These are phyloP conservation scores for Amanita exitialis DNA, from an alignment of 768 basidiomycete genomes.

Conservation along the genomic window DNA sequence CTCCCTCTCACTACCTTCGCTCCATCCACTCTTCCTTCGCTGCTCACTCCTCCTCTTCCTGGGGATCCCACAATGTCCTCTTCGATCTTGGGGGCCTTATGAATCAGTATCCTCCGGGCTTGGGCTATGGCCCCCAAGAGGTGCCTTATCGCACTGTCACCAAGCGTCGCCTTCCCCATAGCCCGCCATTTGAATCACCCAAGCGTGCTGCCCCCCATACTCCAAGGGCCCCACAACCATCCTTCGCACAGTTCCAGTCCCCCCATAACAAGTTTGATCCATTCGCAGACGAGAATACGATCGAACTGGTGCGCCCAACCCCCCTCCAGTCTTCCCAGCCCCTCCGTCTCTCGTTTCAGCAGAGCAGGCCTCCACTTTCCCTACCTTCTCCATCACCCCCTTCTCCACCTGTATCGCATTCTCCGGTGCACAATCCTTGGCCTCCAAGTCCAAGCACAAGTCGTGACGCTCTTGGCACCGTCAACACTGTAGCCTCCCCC, in stretches of 20 bases:
- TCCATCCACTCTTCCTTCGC: conserved; percentile 31
- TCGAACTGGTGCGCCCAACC: background rate
- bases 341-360: background rate
- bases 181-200: conserved; percentile 11
- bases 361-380: background rate
- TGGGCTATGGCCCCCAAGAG: conserved; percentile 8
- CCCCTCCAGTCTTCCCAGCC: background rate
- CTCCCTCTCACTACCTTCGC: conserved; percentile 28
- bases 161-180: conserved; percentile 17
- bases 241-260: conserved; percentile 4
- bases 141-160: conserved; percentile 17
- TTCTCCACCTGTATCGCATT: conserved; percentile 4
- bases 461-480: background rate
- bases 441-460: conserved; percentile 2
- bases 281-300: conserved; percentile 20
- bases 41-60: conserved; percentile 14
- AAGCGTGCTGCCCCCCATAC: background rate
- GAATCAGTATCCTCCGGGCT: conserved; percentile 15
- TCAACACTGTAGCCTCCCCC: background rate
- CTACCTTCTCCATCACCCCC: conserved; percentile 3
- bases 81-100: conserved; percentile 13
- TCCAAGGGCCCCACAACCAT: background rate
- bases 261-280: conserved; percentile 23
- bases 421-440: conserved; percentile 6
- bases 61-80: conserved; percentile 15